phyloP scores from a whole-genome alignment of 768 basidiomycete genomes.

The Boletales sp. region DNA sequence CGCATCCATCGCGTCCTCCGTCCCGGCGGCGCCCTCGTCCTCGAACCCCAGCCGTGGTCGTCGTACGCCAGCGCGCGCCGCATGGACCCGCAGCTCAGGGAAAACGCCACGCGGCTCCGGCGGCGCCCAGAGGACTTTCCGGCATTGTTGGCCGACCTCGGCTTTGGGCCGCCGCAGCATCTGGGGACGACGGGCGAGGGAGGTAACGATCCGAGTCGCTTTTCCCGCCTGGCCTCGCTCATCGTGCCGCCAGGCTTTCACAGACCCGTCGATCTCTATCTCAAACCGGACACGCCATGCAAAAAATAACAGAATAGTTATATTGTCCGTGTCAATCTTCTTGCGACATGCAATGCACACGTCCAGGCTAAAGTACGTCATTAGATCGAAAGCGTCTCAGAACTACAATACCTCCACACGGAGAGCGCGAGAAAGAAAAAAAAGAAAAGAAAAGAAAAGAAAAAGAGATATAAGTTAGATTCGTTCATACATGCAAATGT shows the following conservation, averaged over 20 bases:
- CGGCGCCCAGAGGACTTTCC: slow-evolving; percentile 66
- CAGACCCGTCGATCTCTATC: slow-evolving; percentile 57
- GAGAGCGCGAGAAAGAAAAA: too few relatives aligned
- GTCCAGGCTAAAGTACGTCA: too few relatives aligned
- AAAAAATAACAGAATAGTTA: too few relatives aligned
- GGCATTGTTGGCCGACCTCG: slow-evolving; percentile 49
- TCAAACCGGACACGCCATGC: slow-evolving; percentile 31
- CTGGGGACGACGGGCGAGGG: slow-evolving; percentile 61
- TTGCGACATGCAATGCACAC: too few relatives aligned
- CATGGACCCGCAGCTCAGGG: slow-evolving; percentile 60
- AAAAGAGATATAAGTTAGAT: slow-evolving; percentile 32
- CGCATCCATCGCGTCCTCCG: slow-evolving; percentile 54
- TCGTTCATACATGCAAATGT: slow-evolving; percentile 90
- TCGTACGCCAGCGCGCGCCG: slow-evolving; percentile 76
- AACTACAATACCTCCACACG: too few relatives aligned
- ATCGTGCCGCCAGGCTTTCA: slow-evolving; percentile 13
- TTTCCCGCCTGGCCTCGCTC: neutral
- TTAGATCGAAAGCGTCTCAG: too few relatives aligned
- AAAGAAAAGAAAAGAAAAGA: too few relatives aligned
- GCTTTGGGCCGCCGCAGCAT: slow-evolving; percentile 51
- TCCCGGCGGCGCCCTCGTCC: slow-evolving; percentile 63
- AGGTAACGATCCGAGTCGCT: slow-evolving; percentile 39
- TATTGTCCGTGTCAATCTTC: too few relatives aligned
- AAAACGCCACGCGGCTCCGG: slow-evolving; percentile 52
- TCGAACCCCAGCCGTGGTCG: slow-evolving; percentile 86